These are phyloP conservation scores for Quercus alba DNA, from an alignment of 306 rosid genomes.

Conservation along the genomic window DNA sequence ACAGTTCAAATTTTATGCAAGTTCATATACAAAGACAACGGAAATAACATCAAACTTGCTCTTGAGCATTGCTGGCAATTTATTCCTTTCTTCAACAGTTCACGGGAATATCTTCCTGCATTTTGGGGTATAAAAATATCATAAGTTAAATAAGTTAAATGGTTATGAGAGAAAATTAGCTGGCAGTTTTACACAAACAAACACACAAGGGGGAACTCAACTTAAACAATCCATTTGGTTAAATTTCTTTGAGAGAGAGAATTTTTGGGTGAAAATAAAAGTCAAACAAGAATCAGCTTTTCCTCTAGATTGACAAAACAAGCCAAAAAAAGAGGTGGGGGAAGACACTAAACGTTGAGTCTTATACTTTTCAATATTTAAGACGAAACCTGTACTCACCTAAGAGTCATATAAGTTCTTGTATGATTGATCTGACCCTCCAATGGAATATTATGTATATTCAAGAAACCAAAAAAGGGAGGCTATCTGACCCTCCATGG, in stretches of 20 bases:
- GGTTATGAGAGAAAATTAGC: too few species aligned
- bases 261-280: neutral
- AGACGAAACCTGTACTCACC: neutral
- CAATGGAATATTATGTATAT: neutral
- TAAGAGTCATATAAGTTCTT: neutral
- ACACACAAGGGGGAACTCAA: neutral
- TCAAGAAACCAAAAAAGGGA: neutral
- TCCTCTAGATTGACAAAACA: neutral
- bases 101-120: constrained; percentile 30
- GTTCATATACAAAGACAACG: neutral
- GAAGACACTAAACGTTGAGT: neutral
- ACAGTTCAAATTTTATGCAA: neutral
- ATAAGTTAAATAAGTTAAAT: neutral
- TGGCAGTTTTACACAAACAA: neutral
- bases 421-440: neutral
- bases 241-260: neutral
- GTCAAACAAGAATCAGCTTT: neutral
- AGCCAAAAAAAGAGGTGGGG: neutral
- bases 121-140: neutral
- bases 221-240: neutral
- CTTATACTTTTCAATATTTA: neutral
- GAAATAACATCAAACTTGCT: neutral
- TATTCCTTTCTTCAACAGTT: constrained; percentile 24
- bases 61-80: constrained; percentile 6
- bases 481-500: too few species aligned